A percentile compares a stretch with the other conserved stretches of the same genome.
These are phyloP conservation scores for Priceomyces haplophilus DNA, from an alignment of 805 yeast species.

Conservation along the genomic window DNA sequence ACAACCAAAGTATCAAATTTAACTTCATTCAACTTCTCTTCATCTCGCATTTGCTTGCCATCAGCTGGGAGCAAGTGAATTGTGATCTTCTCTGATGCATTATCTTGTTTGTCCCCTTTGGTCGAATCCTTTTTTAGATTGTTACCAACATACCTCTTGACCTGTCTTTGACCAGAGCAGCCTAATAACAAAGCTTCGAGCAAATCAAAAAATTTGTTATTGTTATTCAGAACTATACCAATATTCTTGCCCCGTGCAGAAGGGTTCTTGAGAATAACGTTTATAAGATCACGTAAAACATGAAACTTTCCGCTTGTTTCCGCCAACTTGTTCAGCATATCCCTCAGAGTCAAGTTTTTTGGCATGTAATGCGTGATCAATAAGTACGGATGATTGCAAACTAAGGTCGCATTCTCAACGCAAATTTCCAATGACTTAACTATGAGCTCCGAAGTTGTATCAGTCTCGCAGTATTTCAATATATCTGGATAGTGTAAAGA, in stretches of 20 bases:
- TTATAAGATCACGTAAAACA: conserved; percentile 61
- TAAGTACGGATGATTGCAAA: conserved; percentile 86
- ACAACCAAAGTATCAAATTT: conserved; percentile 60
- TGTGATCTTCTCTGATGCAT: conserved; percentile 9
- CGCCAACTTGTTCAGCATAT: conserved; percentile 64
- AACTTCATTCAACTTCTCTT: conserved; percentile 21
- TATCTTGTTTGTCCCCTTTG: conserved; percentile 10
- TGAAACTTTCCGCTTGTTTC: conserved; percentile 84
- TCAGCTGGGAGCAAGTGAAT: conserved; percentile 47
- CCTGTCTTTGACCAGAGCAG: conserved; percentile 41
- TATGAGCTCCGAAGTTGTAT: conserved; percentile 49
- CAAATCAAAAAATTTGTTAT: conserved; percentile 61
- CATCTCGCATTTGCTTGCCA: conserved; percentile 19
- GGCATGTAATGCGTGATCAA: conserved; percentile 85
- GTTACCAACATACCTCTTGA: conserved; percentile 61
- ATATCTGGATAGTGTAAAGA: conserved; percentile 90
- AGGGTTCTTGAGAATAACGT: conserved; percentile 43
- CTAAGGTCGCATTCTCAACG: conserved; percentile 70
- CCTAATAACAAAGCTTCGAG: conserved; percentile 70
- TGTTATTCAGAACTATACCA: conserved; percentile 70
- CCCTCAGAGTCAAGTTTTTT: conserved; percentile 66
- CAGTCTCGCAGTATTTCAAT: conserved; percentile 74
- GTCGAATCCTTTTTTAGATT: conserved; percentile 48
- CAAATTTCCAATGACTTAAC: conserved; percentile 76
- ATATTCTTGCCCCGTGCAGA: conserved; percentile 43